Evolutionary conservation across 2,329 filamentous ascomycete genomes (phyloP).

Genomic region (Emmonsiellopsis sp.): DNA sequence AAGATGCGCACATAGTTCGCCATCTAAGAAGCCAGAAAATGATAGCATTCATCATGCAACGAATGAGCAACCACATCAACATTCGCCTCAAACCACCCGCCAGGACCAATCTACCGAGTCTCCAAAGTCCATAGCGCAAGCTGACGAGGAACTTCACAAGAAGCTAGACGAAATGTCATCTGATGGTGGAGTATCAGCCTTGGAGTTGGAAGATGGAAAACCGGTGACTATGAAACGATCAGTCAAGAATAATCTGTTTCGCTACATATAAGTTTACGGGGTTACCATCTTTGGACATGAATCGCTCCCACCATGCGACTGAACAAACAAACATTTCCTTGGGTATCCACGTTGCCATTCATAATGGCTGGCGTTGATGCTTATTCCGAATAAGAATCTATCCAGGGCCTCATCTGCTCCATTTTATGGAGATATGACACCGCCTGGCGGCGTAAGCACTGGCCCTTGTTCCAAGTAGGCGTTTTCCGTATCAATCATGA

Average conservation of each 20-base stretch:
- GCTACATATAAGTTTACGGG: slow-evolving; percentile 45
- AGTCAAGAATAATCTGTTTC: slow-evolving; percentile 70
- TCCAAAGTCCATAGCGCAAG: slow-evolving; percentile 50
- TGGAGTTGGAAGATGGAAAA: slow-evolving; percentile 68
- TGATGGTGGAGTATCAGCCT: slow-evolving; percentile 60
- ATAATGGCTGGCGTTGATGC: too few species aligned
- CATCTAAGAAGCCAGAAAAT: not conserved
- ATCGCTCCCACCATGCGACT: not conserved
- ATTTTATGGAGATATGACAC: too few species aligned
- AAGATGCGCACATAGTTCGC: too few species aligned
- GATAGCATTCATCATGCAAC: too few species aligned
- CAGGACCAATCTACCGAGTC: not conserved
- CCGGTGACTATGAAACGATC: slow-evolving; percentile 64
- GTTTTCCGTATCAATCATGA: too few species aligned
- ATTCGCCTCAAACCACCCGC: not conserved
- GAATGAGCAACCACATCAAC: not conserved
- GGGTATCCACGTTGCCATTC: too few species aligned
- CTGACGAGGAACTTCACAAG: slow-evolving; percentile 57
- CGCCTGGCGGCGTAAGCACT: too few species aligned
- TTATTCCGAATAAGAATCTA: too few species aligned
- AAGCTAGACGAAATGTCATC: slow-evolving; percentile 60
- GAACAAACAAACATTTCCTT: not conserved
- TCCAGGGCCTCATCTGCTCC: too few species aligned
- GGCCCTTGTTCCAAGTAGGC: too few species aligned
- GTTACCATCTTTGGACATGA: too few species aligned